Evolutionary conservation across 371 early-diverging fungal species (phyloP).

Genomic region (Chytridium lagenaria): DNA sequence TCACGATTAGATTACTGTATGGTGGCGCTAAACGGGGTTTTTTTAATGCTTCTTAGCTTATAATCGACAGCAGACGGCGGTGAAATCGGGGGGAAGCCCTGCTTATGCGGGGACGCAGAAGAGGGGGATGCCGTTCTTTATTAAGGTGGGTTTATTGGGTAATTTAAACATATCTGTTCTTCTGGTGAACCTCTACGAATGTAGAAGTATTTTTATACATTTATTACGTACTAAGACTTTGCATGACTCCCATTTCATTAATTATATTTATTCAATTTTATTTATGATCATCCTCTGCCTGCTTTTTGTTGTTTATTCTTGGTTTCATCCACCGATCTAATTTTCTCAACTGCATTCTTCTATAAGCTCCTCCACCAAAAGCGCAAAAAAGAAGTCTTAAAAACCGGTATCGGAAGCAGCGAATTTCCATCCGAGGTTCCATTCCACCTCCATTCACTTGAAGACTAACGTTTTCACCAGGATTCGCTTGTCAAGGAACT

Average conservation of each 20-base stretch:
- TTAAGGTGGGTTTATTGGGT: no score
- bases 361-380: conserved; percentile 8
- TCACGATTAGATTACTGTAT: conserved; percentile 21
- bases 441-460: not conserved
- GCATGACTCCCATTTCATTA: no score
- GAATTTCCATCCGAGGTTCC: conserved; percentile 12
- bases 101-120: not conserved
- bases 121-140: not conserved
- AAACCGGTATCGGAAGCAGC: not conserved
- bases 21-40: not conserved
- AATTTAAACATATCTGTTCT: no score
- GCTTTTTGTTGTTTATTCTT: not conserved
- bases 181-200: no score
- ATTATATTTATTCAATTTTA: no score
- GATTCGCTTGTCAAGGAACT: conserved; percentile 24
- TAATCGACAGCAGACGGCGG: conserved; percentile 7
- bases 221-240: no score
- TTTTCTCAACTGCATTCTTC: not conserved
- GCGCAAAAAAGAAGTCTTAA: not conserved
- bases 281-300: no score
- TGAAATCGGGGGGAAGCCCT: not conserved
- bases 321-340: not conserved
- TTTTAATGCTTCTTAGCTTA: not conserved
- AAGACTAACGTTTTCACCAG: conserved; percentile 1
- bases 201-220: no score